These are phyloP conservation scores for Omphalea diandra DNA, from an alignment of 441 rosid genomes.

Conservation along the genomic window DNA sequence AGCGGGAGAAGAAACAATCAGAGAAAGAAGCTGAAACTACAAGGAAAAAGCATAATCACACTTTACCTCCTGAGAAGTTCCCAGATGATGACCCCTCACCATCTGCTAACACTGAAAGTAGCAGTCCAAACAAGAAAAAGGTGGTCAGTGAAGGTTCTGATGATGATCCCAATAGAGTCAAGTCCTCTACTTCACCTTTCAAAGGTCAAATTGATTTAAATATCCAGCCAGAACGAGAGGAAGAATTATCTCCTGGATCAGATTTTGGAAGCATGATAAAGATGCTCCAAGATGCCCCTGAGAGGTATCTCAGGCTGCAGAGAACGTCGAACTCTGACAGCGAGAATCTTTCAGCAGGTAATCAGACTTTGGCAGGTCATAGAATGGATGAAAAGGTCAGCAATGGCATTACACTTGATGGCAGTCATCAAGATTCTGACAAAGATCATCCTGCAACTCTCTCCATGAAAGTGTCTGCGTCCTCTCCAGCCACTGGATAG, in stretches of 20 bases:
- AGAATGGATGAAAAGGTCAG: slow-evolving; percentile 27
- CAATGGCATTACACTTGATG: slow-evolving; percentile 18
- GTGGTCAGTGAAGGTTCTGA: slow-evolving; percentile 44
- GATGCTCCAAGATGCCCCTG: slow-evolving; percentile 48
- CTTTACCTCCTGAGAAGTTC: slow-evolving; percentile 39
- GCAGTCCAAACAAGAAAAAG: slow-evolving; percentile 46
- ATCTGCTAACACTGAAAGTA: slow-evolving; percentile 37
- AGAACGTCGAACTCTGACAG: slow-evolving; percentile 33
- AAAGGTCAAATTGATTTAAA: slow-evolving; percentile 87
- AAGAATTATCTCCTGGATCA: slow-evolving; percentile 60
- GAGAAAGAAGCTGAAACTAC: slow-evolving; percentile 59
- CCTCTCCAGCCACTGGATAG: slow-evolving; percentile 43
- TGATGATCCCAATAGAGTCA: slow-evolving; percentile 43
- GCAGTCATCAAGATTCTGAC: slow-evolving; percentile 32
- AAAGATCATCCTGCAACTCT: slow-evolving; percentile 31
- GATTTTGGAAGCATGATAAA: slow-evolving; percentile 46
- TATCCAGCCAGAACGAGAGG: slow-evolving; percentile 90
- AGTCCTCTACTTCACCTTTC: slow-evolving; percentile 52
- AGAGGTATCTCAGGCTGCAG: slow-evolving; percentile 40
- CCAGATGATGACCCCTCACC: slow-evolving; percentile 42
- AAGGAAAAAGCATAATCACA: slow-evolving; percentile 40
- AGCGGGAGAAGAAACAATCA: slow-evolving; percentile 72
- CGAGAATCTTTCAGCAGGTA: slow-evolving; percentile 24
- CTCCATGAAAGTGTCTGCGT: slow-evolving; percentile 29
- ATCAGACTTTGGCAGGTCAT: slow-evolving; percentile 26